Evolutionary conservation across 2,329 filamentous ascomycete genomes (phyloP).

Genomic region (Fusarium pseudoanthophilum): DNA sequence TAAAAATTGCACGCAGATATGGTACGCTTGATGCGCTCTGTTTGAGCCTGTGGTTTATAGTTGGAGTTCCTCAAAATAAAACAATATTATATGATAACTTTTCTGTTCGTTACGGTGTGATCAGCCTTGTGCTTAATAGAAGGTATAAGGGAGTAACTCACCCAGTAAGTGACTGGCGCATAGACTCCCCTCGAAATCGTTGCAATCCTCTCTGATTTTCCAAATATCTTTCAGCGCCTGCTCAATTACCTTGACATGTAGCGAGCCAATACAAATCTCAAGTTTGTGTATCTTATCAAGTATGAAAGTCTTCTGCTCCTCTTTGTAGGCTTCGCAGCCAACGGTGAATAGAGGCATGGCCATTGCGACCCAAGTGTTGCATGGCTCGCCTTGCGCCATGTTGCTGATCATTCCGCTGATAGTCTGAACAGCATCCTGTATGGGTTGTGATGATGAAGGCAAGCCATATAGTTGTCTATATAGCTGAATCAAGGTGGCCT

Average conservation of each 20-base stretch:
- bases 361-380: constrained; percentile 48
- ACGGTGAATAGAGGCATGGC: constrained; percentile 46
- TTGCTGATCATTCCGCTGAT: constrained; percentile 41
- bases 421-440: constrained; percentile 29
- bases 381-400: constrained; percentile 45
- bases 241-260: constrained; percentile 42
- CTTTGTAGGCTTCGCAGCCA: constrained; percentile 41
- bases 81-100: constrained; percentile 45
- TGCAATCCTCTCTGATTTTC: constrained; percentile 33
- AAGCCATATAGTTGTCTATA: constrained; percentile 40
- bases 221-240: constrained; percentile 44
- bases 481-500: constrained; percentile 42
- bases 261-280: constrained; percentile 40
- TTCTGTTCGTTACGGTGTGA: constrained; percentile 3
- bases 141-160: constrained; percentile 11
- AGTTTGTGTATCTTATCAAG: constrained; percentile 44
- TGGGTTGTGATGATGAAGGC: constrained; percentile 24
- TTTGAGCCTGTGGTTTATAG: no score
- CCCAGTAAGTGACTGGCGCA: constrained; percentile 40
- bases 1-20: no score
- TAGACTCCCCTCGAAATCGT: constrained; percentile 31
- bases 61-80: constrained; percentile 19
- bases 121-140: neutral
- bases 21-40: no score
- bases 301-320: constrained; percentile 34